Percentiles rank a stretch among this genome's conserved stretches.
Evolutionary conservation across 2,329 filamentous ascomycete genomes (phyloP).

Genomic region (Paradendryphiella salina): DNA sequence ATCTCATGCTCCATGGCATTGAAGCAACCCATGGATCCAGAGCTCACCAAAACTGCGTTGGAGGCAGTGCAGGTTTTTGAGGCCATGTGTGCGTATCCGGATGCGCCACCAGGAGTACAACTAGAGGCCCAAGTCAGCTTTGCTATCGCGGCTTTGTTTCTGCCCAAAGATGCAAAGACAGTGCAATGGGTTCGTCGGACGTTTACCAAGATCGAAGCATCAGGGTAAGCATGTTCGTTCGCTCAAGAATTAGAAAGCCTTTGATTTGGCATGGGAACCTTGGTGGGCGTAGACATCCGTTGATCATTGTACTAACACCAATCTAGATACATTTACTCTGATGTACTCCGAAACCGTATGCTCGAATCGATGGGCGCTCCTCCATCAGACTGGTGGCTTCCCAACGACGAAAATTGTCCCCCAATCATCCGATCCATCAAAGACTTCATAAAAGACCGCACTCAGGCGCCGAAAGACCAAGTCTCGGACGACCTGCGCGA

Average conservation of each 20-base stretch:
- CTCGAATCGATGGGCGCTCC: constrained; percentile 73
- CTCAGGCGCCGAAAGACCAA: constrained; percentile 54
- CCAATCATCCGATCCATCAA: constrained; percentile 76
- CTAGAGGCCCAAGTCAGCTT: constrained; percentile 75
- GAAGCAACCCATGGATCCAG: constrained; percentile 55
- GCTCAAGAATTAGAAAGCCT: background rate
- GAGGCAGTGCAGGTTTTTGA: constrained; percentile 78
- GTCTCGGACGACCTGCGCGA: constrained; percentile 69
- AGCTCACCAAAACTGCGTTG: constrained; percentile 66
- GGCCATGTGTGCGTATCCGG: constrained; percentile 71
- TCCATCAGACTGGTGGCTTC: constrained; percentile 85
- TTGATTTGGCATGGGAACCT: background rate
- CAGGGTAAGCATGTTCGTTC: constrained; percentile 65
- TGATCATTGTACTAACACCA: constrained; percentile 12
- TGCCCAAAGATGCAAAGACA: constrained; percentile 74
- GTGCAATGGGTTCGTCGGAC: constrained; percentile 79
- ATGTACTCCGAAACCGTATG: constrained; percentile 73
- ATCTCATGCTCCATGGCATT: constrained; percentile 67
- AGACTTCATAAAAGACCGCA: constrained; percentile 78
- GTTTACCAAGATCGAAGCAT: constrained; percentile 74
- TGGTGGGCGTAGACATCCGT: too few species aligned
- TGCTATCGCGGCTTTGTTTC: constrained; percentile 74
- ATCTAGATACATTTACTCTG: constrained; percentile 78
- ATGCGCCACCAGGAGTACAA: constrained; percentile 69
- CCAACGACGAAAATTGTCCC: constrained; percentile 75